Base-by-base conservation (phyloP, 306 rosid genomes). In the Crataegus laevigata region DNA sequence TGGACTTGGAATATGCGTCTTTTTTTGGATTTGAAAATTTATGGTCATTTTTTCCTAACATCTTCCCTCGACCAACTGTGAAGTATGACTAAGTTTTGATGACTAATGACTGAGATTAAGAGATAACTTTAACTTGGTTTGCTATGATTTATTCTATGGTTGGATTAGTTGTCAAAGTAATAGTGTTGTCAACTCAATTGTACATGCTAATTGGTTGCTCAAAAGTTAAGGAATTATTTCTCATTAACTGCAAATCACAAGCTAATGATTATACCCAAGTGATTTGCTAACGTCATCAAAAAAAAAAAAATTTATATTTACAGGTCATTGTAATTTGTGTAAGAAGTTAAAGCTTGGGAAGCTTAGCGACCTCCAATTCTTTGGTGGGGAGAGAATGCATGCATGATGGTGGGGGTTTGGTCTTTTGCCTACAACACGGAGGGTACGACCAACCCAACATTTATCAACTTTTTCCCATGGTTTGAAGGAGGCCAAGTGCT, bases 401-500 rank as follows among this genome's bases (percentile, higher is more conserved):
- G 96, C 84, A 79, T 5, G 99, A 94, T 67, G 97, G 92, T 82
- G 84, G 83, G 0, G 19, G 76, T 32, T 28, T 92, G 36, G 99
- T 94, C 21, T 28, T 90, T 90, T 65, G 98, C 98, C 7, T 90
- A 92, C 87, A 92, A 94, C 87, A 92, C 85, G 87, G 99, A 94
- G 5, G 99, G 97, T 51, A 92, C 93, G 3, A 73, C 97, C 3
- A 91, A 94, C 82, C 99, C 99, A 45, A 94, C 97, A 42, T 94
- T 94, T 68, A 68, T 94, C 73, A 90, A 94, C 85, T 71, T 28
- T 94, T 62, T 88, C 83, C 11, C 74, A 78, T 40, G 97, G 91
- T 9, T 87, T 92, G 89, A 94, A 87, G 96, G 99, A 94, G 83
- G 75, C 91, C 87, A 94, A 94, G 90, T 94, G 98, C 79, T 92